Conservation (phyloP, 1,284 basidiomycete species). For the Inonotus hispidus region DNA sequence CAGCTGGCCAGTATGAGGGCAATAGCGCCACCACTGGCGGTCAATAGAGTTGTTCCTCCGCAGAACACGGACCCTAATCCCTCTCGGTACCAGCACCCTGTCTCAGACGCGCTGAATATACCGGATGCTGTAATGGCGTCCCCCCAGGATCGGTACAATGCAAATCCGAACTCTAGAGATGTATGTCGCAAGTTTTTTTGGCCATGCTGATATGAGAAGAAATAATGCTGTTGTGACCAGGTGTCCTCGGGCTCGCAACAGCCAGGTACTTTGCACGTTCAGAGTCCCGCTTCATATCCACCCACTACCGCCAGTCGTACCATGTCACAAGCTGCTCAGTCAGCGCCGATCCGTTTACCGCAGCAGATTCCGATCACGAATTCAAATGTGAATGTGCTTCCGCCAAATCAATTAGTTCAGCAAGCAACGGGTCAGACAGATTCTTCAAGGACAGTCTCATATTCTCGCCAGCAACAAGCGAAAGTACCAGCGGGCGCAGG, state of each 20-base stretch:
- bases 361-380: too few species aligned
- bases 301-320: too few species aligned
- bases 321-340: too few species aligned
- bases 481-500: neutral
- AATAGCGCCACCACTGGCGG: neutral
- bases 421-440: too few species aligned
- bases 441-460: neutral
- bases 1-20: neutral
- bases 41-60: neutral
- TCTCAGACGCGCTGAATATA: neutral
- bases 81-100: neutral
- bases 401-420: too few species aligned
- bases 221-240: neutral
- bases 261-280: too few species aligned
- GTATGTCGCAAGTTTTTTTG: neutral
- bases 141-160: neutral
- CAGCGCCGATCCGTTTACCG: too few species aligned
- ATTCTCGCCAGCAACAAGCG: neutral
- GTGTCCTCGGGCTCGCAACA: neutral
- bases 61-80: neutral
- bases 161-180: neutral
- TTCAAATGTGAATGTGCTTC: too few species aligned
- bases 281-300: too few species aligned
- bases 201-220: neutral
- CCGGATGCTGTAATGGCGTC: neutral